phyloP scores from a whole-genome alignment of 371 early-diverging fungal genomes.

The Gilbertella persicaria region DNA sequence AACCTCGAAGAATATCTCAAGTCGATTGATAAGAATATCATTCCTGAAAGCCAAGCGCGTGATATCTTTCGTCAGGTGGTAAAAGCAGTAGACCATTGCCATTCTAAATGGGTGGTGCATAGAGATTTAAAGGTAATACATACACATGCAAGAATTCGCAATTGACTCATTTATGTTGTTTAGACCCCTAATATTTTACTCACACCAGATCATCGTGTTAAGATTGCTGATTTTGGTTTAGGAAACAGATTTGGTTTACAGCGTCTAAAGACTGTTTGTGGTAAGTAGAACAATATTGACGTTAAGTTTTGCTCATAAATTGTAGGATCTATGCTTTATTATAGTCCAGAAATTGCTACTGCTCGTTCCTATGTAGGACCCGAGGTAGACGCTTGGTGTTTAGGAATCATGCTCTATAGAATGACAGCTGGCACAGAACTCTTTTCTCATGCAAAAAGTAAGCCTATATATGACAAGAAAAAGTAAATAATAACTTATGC shows the following conservation, averaged over 20 bases:
- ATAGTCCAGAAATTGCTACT: conserved; percentile 69
- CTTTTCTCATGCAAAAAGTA: conserved; percentile 67
- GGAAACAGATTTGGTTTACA: conserved; percentile 72
- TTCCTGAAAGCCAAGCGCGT: conserved; percentile 66
- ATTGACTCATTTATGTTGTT: background rate
- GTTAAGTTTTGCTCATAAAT: background rate
- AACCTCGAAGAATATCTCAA: conserved; percentile 63
- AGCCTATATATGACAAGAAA: conserved; percentile 7
- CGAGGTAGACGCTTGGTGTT: conserved; percentile 73
- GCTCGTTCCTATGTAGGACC: conserved; percentile 63
- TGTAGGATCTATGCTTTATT: conserved; percentile 52
- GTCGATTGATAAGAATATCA: conserved; percentile 37
- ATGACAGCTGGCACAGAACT: conserved; percentile 91
- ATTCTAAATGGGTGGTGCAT: conserved; percentile 75
- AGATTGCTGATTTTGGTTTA: conserved; percentile 84
- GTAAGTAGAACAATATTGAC: conserved; percentile 36
- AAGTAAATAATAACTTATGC: background rate
- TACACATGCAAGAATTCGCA: background rate
- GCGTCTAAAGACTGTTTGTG: conserved; percentile 78
- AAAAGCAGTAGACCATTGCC: conserved; percentile 71
- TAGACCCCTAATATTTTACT: conserved; percentile 60
- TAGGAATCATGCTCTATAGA: conserved; percentile 90
- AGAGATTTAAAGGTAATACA: conserved; percentile 73
- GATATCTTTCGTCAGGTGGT: conserved; percentile 72
- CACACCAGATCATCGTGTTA: conserved; percentile 51